Conservation (phyloP, 225 moss, liverwort and hornwort species). For the Takakia lepidozioides region DNA sequence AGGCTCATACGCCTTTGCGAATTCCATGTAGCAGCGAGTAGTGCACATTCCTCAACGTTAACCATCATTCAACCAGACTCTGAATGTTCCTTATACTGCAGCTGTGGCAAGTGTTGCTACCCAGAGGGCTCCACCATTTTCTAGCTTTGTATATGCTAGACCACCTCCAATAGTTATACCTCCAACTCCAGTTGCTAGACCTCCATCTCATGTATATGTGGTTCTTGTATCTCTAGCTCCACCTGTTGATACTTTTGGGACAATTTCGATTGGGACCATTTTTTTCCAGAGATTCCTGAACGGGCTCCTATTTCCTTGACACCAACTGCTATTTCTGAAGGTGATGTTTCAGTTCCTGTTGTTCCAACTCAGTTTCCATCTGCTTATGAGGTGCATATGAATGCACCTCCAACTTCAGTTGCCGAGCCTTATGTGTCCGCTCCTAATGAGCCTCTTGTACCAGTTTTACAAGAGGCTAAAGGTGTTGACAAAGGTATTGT, state of each 20-base stretch:
- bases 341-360: background rate
- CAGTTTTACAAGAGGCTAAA: too few species aligned
- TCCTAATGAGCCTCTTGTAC: too few species aligned
- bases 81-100: background rate
- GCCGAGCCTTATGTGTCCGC: too few species aligned
- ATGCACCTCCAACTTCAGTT: too few species aligned
- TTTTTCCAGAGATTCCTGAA: background rate
- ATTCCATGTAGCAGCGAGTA: background rate
- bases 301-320: background rate
- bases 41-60: background rate
- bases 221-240: too few species aligned
- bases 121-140: background rate
- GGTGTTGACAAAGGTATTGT: background rate
- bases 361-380: background rate
- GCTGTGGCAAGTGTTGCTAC: background rate
- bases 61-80: background rate
- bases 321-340: background rate
- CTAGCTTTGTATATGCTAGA: background rate
- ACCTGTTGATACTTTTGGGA: background rate
- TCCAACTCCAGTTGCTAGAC: background rate
- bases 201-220: too few species aligned
- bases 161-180: background rate
- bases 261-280: background rate
- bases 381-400: background rate
- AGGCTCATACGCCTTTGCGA: too few species aligned